Evolutionary conservation across 2,329 filamentous ascomycete species (phyloP).

Genomic region (Fusarium equiseti): DNA sequence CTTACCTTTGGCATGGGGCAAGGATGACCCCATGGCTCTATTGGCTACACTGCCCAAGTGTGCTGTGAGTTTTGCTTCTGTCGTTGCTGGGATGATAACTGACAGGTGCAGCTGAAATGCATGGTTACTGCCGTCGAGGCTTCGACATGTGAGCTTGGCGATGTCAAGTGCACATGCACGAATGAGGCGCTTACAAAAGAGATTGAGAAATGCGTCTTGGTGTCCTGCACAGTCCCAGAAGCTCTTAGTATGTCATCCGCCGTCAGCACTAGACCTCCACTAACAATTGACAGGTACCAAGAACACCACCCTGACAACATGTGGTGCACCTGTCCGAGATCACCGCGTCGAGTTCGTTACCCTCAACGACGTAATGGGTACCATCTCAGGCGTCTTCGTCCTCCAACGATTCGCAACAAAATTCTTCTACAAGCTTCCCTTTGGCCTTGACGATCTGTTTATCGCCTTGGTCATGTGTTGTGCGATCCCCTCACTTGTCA

Average conservation of each 20-base stretch:
- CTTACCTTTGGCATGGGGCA: constrained; percentile 4
- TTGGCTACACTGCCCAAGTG: constrained; percentile 46
- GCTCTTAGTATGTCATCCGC: constrained; percentile 46
- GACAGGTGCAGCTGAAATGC: constrained; percentile 44
- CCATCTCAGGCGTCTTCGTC: constrained; percentile 55
- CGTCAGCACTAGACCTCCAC: background rate
- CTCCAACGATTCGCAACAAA: constrained; percentile 56
- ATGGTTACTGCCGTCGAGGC: constrained; percentile 40
- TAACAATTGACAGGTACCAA: constrained; percentile 37
- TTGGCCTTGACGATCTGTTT: constrained; percentile 57
- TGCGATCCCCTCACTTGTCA: constrained; percentile 49
- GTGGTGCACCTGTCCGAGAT: constrained; percentile 47
- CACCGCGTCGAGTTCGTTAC: constrained; percentile 41
- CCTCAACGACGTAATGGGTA: constrained; percentile 49
- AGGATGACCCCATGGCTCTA: constrained; percentile 1
- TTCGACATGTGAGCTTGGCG: constrained; percentile 45
- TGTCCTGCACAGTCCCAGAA: constrained; percentile 46
- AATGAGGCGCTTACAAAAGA: constrained; percentile 42
- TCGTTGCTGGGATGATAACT: background rate
- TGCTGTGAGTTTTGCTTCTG: constrained; percentile 45
- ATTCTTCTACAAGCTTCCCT: constrained; percentile 50
- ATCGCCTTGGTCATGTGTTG: constrained; percentile 47
- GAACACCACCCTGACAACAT: constrained; percentile 48
- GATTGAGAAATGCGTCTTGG: constrained; percentile 47
- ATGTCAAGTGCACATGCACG: constrained; percentile 52